Percentiles rank a stretch among this genome's conserved stretches.
These are phyloP conservation scores for Populus simonii DNA, from an alignment of 345 rosid genomes.

Conservation along the genomic window DNA sequence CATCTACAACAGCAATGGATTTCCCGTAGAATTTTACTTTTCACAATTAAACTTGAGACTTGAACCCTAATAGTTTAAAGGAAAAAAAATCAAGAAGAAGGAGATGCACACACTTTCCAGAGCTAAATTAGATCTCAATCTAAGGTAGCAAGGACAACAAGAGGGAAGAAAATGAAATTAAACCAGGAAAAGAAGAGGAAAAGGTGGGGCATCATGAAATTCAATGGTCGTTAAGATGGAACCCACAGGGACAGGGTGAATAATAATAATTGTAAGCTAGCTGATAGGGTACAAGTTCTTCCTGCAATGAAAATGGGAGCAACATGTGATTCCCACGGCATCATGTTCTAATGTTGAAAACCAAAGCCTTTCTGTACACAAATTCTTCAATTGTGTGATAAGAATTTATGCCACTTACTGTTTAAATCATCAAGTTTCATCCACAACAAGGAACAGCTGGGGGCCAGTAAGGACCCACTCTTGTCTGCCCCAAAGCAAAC, in stretches of 20 bases:
- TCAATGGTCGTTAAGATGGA: background rate
- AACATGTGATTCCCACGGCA: constrained; percentile 33
- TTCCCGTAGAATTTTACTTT: no score
- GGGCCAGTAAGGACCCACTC: background rate
- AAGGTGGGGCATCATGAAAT: background rate
- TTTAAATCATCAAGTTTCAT: background rate
- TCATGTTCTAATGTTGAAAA: constrained; percentile 18
- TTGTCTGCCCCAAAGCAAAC: background rate
- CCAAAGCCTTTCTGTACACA: background rate
- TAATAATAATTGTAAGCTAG: background rate
- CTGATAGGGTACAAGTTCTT: constrained; percentile 30
- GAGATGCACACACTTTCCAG: no score
- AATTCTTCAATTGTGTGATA: constrained; percentile 25
- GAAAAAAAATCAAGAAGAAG: no score
- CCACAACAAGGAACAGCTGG: background rate
- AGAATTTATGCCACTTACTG: constrained; percentile 15
- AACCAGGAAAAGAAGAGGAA: background rate
- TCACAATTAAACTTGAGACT: no score
- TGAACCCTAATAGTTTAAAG: no score
- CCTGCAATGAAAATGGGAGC: constrained; percentile 20
- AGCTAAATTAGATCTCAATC: no score
- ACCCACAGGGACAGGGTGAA: background rate
- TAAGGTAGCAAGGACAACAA: no score
- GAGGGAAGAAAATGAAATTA: background rate
- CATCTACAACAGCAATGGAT: no score